These are phyloP conservation scores for Podospora conica DNA, from an alignment of 495 filamentous ascomycete genomes.

Conservation along the genomic window DNA sequence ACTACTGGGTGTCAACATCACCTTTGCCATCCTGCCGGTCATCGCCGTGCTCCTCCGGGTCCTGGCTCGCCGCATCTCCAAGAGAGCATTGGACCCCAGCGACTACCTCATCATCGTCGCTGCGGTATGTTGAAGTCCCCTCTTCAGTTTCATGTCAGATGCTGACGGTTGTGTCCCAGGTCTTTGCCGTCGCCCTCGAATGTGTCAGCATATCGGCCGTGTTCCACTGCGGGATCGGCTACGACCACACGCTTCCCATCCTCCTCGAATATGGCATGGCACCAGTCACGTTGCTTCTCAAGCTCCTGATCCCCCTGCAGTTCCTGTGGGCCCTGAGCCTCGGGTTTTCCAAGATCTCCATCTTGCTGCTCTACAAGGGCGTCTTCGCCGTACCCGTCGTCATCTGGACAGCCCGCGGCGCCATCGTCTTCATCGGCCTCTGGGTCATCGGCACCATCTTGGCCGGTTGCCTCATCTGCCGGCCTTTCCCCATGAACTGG, in stretches of 20 bases:
- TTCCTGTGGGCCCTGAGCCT: slow-evolving; percentile 19
- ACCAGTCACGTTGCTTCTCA: slow-evolving; percentile 10
- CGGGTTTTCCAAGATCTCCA: slow-evolving; percentile 24
- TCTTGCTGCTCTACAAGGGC: slow-evolving; percentile 21
- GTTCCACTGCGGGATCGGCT: slow-evolving; percentile 9
- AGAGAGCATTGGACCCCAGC: slow-evolving; percentile 21
- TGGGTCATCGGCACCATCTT: slow-evolving; percentile 24
- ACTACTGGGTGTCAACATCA: slow-evolving; percentile 19
- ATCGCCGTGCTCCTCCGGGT: slow-evolving; percentile 18
- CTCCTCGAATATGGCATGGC: slow-evolving; percentile 6
- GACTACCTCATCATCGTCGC: slow-evolving; percentile 26
- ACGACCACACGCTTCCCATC: slow-evolving; percentile 16
- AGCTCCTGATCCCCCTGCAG: slow-evolving; percentile 19
- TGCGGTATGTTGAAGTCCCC: slow-evolving; percentile 7
- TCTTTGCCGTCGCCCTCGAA: slow-evolving; percentile 7
- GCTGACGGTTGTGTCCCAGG: background rate
- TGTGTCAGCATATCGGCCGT: slow-evolving; percentile 10
- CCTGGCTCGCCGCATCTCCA: slow-evolving; percentile 18
- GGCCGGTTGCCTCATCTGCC: slow-evolving; percentile 23
- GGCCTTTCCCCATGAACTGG: slow-evolving; percentile 24
- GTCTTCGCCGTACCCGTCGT: slow-evolving; percentile 24
- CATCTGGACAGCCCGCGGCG: slow-evolving; percentile 17
- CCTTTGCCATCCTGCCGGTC: slow-evolving; percentile 19
- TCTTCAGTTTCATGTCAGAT: background rate
- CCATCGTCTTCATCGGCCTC: slow-evolving; percentile 18